These are phyloP conservation scores for Calocera cornea DNA, from an alignment of 768 basidiomycete species.

Conservation along the genomic window DNA sequence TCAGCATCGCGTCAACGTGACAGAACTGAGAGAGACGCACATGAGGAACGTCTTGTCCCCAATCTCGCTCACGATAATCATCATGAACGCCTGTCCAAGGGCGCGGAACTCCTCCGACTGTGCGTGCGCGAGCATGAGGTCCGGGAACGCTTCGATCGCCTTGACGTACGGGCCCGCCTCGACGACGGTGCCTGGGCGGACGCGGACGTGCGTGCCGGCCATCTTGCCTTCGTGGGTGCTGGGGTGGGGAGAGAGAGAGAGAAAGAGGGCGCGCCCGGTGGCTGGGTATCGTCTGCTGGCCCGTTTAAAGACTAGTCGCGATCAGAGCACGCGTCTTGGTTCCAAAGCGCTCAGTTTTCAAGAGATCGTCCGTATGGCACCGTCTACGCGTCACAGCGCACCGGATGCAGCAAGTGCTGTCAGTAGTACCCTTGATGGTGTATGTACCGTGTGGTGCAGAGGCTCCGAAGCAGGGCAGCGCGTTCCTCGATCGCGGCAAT, in stretches of 20 bases:
- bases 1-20: not conserved
- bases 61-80: conserved; percentile 88
- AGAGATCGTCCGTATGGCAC: too few species aligned
- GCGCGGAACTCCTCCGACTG: conserved; percentile 30
- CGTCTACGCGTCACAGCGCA: too few species aligned
- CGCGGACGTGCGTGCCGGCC: not conserved
- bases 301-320: too few species aligned
- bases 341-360: too few species aligned
- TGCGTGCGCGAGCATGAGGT: not conserved
- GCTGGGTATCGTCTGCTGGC: too few species aligned
- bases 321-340: too few species aligned
- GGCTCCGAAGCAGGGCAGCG: too few species aligned
- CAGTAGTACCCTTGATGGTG: too few species aligned
- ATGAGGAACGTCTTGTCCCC: conserved; percentile 91
- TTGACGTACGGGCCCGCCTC: not conserved
- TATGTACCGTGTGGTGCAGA: too few species aligned
- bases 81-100: conserved; percentile 64
- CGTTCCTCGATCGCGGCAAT: too few species aligned
- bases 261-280: too few species aligned
- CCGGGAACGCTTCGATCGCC: not conserved
- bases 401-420: too few species aligned
- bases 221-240: not conserved
- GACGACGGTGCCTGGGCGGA: not conserved
- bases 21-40: conserved; percentile 17
- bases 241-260: not conserved